Percentiles rank a stretch among this genome's conserved stretches.
Conservation (phyloP, 805 yeast species). For the Starmerella tilneyi region DNA sequence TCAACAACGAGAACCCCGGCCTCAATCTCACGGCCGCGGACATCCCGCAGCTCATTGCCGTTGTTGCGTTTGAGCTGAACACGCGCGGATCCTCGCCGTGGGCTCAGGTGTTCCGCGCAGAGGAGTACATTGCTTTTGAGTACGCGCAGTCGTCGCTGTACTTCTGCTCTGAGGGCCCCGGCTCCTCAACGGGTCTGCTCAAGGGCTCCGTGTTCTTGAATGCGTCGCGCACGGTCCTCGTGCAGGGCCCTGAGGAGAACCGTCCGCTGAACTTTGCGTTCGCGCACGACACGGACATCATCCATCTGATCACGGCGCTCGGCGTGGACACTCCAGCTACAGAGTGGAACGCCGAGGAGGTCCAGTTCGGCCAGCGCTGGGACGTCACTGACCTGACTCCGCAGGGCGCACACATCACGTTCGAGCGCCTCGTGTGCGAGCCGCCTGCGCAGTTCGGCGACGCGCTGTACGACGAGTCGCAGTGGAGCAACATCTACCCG, state of each 20-base stretch:
- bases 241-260: slow-evolving; percentile 33
- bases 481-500: slow-evolving; percentile 17
- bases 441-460: slow-evolving; percentile 24
- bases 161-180: slow-evolving; percentile 30
- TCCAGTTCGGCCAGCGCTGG: slow-evolving; percentile 42
- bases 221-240: slow-evolving; percentile 40
- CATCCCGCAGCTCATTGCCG: slow-evolving; percentile 35
- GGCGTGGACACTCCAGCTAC: slow-evolving; percentile 36
- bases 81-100: slow-evolving; percentile 40
- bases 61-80: slow-evolving; percentile 44
- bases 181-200: slow-evolving; percentile 22
- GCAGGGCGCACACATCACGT: slow-evolving; percentile 28
- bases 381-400: slow-evolving; percentile 36
- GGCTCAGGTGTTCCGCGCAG: slow-evolving; percentile 29
- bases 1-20: slow-evolving; percentile 28
- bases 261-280: slow-evolving; percentile 39
- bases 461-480: slow-evolving; percentile 6
- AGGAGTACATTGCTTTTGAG: slow-evolving; percentile 27
- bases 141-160: slow-evolving; percentile 24
- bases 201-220: slow-evolving; percentile 42
- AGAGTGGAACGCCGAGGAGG: slow-evolving; percentile 33
- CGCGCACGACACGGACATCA: slow-evolving; percentile 51
- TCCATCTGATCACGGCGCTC: slow-evolving; percentile 39
- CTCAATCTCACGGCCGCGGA: slow-evolving; percentile 35
- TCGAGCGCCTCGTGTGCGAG: slow-evolving; percentile 36